Conservation (phyloP, 768 basidiomycete species). For the Mycena filopes region DNA sequence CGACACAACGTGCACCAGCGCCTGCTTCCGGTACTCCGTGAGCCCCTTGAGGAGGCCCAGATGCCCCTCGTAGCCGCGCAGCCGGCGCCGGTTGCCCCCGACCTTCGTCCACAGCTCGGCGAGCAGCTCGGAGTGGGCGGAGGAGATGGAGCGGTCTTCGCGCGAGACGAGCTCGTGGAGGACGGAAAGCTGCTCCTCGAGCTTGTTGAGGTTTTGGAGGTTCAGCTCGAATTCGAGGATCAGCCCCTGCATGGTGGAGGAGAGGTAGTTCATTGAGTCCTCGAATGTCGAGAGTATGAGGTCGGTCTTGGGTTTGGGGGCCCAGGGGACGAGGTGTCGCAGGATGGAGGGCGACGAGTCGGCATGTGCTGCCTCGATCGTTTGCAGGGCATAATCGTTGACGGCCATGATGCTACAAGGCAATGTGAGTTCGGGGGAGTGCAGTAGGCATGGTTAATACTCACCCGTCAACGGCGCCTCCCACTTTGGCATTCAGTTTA, state of each 20-base stretch:
- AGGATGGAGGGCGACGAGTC: slow-evolving; percentile 47
- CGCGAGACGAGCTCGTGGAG: slow-evolving; percentile 69
- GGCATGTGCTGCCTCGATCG: slow-evolving; percentile 59
- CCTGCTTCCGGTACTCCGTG: slow-evolving; percentile 66
- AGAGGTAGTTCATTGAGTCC: slow-evolving; percentile 60
- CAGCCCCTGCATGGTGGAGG: slow-evolving; percentile 66
- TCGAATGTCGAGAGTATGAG: slow-evolving; percentile 53
- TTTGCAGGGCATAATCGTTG: slow-evolving; percentile 74
- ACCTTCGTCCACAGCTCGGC: slow-evolving; percentile 75
- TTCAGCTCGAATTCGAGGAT: slow-evolving; percentile 75
- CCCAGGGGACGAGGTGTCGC: slow-evolving; percentile 53
- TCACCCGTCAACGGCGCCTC: slow-evolving; percentile 79
- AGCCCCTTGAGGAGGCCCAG: slow-evolving; percentile 65
- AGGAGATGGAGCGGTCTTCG: slow-evolving; percentile 61
- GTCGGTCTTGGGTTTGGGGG: slow-evolving; percentile 45
- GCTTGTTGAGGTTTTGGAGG: slow-evolving; percentile 62
- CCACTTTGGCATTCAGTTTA: slow-evolving; percentile 72
- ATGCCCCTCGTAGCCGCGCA: slow-evolving; percentile 64
- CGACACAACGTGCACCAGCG: slow-evolving; percentile 72
- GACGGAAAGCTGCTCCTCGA: slow-evolving; percentile 68
- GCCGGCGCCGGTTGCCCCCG: slow-evolving; percentile 65
- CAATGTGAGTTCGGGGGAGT: not conserved
- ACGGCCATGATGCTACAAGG: slow-evolving; percentile 72
- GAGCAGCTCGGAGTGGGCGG: slow-evolving; percentile 64
- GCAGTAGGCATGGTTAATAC: slow-evolving; percentile 35